Evolutionary conservation across 2,329 filamentous ascomycete species (phyloP).

Genomic region (Nothopassalora personata): DNA sequence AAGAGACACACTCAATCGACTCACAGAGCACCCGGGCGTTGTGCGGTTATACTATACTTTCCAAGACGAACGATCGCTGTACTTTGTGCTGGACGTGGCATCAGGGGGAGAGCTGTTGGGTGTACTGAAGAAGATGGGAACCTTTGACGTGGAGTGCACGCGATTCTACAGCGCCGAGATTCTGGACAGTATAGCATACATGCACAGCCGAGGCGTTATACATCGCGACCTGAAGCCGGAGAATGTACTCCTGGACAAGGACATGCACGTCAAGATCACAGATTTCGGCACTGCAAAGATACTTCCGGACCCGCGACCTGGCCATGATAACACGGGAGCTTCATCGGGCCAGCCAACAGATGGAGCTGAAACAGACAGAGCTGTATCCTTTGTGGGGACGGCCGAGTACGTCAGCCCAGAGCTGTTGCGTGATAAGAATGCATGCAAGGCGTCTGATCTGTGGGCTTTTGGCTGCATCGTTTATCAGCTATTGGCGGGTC

Average conservation of each 20-base stretch:
- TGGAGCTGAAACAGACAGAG: conserved; percentile 62
- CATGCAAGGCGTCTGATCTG: conserved; percentile 93
- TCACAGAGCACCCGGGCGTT: conserved; percentile 94
- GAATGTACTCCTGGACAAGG: conserved; percentile 88
- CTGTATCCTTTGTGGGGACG: conserved; percentile 93
- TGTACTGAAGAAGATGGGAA: conserved; percentile 87
- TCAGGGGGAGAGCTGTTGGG: conserved; percentile 87
- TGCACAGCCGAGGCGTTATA: conserved; percentile 94
- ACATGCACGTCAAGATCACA: conserved; percentile 98
- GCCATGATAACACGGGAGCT: conserved; percentile 29
- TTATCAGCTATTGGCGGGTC: conserved; percentile 90
- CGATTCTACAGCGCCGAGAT: conserved; percentile 94
- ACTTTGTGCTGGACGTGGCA: conserved; percentile 93
- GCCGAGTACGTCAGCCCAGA: conserved; percentile 98
- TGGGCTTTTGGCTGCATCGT: conserved; percentile 99
- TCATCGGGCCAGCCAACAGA: conserved; percentile 48
- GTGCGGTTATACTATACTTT: conserved; percentile 98
- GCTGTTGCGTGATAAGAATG: conserved; percentile 91
- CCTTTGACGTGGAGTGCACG: conserved; percentile 92
- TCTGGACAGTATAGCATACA: conserved; percentile 91
- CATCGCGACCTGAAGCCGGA: conserved; percentile 96
- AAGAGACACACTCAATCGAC: conserved; percentile 91
- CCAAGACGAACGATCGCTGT: conserved; percentile 90
- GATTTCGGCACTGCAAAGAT: conserved; percentile 99
- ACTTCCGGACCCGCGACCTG: conserved; percentile 51